A percentile compares a stretch with the other conserved stretches of the same genome.
phyloP scores from a whole-genome alignment of 257 asterid genomes.

The Forsythia viridissima region DNA sequence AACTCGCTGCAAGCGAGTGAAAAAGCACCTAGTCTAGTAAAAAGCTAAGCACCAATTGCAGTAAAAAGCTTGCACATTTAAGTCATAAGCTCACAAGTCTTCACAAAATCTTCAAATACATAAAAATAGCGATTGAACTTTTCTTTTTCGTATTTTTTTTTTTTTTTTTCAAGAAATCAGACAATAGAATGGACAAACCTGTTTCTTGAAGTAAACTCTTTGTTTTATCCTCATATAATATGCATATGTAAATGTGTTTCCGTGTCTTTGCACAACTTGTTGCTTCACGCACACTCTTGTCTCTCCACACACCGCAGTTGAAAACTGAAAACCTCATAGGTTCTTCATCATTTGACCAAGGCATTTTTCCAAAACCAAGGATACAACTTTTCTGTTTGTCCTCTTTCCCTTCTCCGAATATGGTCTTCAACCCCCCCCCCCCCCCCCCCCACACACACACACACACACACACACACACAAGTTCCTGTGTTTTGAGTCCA shows the following conservation, averaged over 20 bases:
- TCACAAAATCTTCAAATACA: no score
- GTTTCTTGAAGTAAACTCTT: not conserved
- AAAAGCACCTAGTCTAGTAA: no score
- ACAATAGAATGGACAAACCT: slow-evolving; percentile 29
- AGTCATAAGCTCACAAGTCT: no score
- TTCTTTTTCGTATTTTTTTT: no score
- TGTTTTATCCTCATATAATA: slow-evolving; percentile 24
- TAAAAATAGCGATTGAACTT: no score
- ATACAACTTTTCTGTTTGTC: slow-evolving; percentile 56
- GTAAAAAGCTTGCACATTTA: no score
- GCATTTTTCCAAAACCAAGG: slow-evolving; percentile 49
- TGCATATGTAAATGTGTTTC: slow-evolving; percentile 30
- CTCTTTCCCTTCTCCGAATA: slow-evolving; percentile 47
- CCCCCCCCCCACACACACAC: no score
- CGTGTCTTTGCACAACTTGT: slow-evolving; percentile 23
- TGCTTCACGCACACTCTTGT: slow-evolving; percentile 65
- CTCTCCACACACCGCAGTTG: slow-evolving; percentile 35
- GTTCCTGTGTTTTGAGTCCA: no score
- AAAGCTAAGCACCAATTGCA: no score
- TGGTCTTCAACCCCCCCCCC: not conserved
- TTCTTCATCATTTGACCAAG: slow-evolving; percentile 29
- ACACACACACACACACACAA: no score
- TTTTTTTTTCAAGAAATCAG: slow-evolving; percentile 33
- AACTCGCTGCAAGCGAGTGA: no score
- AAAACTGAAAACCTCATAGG: slow-evolving; percentile 19